Evolutionary conservation across 192 early-diverging fungal genomes (phyloP), one percentile per base, ranked within the genome.

Genomic region (Rhizophagus clarus): DNA sequence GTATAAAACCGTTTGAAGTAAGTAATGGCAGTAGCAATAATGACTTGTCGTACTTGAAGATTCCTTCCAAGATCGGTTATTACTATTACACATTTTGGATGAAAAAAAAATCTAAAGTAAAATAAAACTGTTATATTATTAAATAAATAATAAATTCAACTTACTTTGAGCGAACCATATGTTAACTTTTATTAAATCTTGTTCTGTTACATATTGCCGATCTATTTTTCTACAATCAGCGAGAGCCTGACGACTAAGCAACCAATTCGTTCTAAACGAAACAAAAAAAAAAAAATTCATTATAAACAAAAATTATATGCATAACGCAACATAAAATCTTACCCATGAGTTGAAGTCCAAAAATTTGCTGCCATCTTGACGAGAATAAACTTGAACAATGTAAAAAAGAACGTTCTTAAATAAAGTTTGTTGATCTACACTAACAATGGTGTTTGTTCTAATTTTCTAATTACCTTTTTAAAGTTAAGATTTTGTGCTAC

Each of bases 1-100:
- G 91, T 89, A 83, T 95, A 97, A 82, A 96, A 97, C 24, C 96
- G 88, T 83, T 95, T 95, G 68, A 97, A 96, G 74, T 97, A 98
- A 4, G 95, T 91, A 47, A 91, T 81, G 3, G 94, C 95, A 12
- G 96, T 95, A 0, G 95, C 93, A 7, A 96, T 85, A 29, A 95
- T 93, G 47, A 94, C 93, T 81, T 97, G 96, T 68, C 93, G 83
- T 34, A 92, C 80, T n/a, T 90, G 87, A 17, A 96, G 68, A 56
- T 88, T 86, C 49, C 92, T 92, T 29, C 93, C 95, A 63, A 96
- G 83, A 66, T 89, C 90, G 76, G 90, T 85, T 71, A 95, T 95
- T 60, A 96, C 95, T 96, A 42, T 42, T 70, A 67, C 4, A 14
- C 24, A 20, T n/a, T 40, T 86, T 22, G 47, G 14, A 26, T 28